Percentiles rank a stretch among this genome's conserved stretches.
Conservation (phyloP, 306 rosid species). For the Mimosa bimucronata region DNA sequence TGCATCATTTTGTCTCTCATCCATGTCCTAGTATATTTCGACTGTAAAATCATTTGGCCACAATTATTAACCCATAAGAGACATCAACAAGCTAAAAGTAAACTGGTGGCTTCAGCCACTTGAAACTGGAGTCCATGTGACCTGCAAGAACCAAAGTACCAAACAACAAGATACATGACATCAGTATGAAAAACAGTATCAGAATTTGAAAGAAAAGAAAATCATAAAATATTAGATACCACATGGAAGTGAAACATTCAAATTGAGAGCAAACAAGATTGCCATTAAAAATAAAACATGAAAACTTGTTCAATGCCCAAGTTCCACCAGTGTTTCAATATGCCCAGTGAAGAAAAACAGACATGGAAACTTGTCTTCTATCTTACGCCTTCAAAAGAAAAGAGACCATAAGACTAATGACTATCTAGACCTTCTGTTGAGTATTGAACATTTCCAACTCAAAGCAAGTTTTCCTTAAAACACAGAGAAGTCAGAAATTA, state of each 20-base stretch:
- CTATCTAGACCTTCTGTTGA: slow-evolving; percentile 17
- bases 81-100: slow-evolving; percentile 40
- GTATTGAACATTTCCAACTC: slow-evolving; percentile 18
- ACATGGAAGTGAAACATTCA: slow-evolving; percentile 29
- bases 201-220: slow-evolving; percentile 2
- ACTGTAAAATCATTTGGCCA: slow-evolving; percentile 76
- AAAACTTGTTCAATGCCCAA: slow-evolving; percentile 19
- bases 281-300: slow-evolving; percentile 2
- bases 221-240: neutral
- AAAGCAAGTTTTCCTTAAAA: neutral
- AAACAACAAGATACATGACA: slow-evolving; percentile 24
- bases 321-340: slow-evolving; percentile 11
- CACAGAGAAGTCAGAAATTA: neutral
- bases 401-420: slow-evolving; percentile 12
- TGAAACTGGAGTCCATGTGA: slow-evolving; percentile 68
- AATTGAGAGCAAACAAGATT: slow-evolving; percentile 23
- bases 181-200: neutral
- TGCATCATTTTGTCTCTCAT: slow-evolving; percentile 75
- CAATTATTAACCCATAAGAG: slow-evolving; percentile 70
- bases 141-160: slow-evolving; percentile 56
- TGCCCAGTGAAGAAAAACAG: slow-evolving; percentile 5
- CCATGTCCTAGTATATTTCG: slow-evolving; percentile 69
- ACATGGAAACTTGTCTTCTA: slow-evolving; percentile 11
- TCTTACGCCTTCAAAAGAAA: slow-evolving; percentile 8
- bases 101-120: slow-evolving; percentile 46